phyloP scores from a whole-genome alignment of 225 moss, liverwort and hornwort species.

The Physcomitrellopsis africana region DNA sequence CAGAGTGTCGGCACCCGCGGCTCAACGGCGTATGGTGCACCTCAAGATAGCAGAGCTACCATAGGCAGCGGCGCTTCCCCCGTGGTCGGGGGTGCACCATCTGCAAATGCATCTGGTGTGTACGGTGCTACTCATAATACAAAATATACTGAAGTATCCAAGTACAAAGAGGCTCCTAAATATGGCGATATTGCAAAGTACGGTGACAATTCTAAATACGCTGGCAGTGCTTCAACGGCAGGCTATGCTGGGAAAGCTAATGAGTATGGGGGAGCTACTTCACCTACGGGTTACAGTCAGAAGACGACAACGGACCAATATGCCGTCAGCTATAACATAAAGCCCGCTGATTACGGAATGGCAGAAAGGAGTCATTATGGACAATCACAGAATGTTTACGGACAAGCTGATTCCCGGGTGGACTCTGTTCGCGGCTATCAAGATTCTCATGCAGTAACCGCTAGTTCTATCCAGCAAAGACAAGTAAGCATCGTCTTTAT shows the following conservation, averaged over 20 bases:
- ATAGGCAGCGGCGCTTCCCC: conserved; percentile 91
- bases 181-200: conserved; percentile 75
- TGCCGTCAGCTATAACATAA: conserved; percentile 82
- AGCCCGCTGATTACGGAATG: conserved; percentile 79
- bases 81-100: conserved; percentile 82
- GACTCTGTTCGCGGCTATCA: conserved; percentile 78
- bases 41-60: conserved; percentile 76
- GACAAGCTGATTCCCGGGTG: conserved; percentile 81
- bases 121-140: conserved; percentile 87
- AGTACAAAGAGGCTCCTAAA: conserved; percentile 81
- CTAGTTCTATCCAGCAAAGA: conserved; percentile 77
- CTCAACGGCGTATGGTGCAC: conserved; percentile 81
- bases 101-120: conserved; percentile 87
- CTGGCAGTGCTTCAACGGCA: conserved; percentile 82
- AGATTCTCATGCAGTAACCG: conserved; percentile 71
- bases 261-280: conserved; percentile 81
- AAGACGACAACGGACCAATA: conserved; percentile 84
- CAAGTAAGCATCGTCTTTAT: conserved; percentile 56
- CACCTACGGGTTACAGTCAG: conserved; percentile 82
- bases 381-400: conserved; percentile 80
- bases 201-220: conserved; percentile 82
- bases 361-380: conserved; percentile 88
- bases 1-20: conserved; percentile 86
- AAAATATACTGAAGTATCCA: conserved; percentile 84
- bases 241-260: conserved; percentile 83